These are phyloP conservation scores for Gynochthodes officinalis DNA, from an alignment of 257 asterid genomes.

Conservation along the genomic window DNA sequence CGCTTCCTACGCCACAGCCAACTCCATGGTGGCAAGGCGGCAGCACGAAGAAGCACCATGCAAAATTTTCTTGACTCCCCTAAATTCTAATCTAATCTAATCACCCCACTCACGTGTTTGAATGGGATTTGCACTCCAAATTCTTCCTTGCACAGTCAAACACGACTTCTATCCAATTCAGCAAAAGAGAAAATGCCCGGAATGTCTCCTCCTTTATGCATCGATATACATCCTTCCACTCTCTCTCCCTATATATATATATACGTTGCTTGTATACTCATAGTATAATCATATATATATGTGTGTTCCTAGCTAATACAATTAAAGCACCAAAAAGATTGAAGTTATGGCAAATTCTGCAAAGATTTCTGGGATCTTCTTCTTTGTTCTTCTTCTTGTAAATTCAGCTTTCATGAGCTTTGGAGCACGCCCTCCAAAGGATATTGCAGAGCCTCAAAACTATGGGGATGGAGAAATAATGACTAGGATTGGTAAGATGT, in stretches of 20 bases:
- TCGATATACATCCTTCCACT: background rate
- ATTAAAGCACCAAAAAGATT: background rate
- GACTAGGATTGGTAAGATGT: conserved; percentile 11
- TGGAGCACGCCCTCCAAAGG: conserved; percentile 27
- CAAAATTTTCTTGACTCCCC: no score
- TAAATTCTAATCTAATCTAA: no score
- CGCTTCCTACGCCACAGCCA: no score
- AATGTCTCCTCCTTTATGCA: no score
- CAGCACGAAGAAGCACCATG: no score
- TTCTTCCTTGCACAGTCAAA: conserved; percentile 10
- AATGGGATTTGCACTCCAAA: background rate
- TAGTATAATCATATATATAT: no score
- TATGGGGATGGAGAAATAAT: background rate
- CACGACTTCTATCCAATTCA: conserved; percentile 1
- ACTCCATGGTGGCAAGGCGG: no score
- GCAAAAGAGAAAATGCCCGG: conserved; percentile 1
- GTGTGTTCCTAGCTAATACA: no score
- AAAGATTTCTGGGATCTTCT: background rate
- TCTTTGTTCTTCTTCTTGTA: background rate
- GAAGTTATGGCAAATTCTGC: background rate
- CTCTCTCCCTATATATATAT: background rate
- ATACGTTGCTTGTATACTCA: no score
- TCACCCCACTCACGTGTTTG: background rate
- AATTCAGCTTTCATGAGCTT: background rate
- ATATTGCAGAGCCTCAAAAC: background rate